These are phyloP conservation scores for Lepidium africanum DNA, from an alignment of 345 rosid genomes.

Conservation along the genomic window DNA sequence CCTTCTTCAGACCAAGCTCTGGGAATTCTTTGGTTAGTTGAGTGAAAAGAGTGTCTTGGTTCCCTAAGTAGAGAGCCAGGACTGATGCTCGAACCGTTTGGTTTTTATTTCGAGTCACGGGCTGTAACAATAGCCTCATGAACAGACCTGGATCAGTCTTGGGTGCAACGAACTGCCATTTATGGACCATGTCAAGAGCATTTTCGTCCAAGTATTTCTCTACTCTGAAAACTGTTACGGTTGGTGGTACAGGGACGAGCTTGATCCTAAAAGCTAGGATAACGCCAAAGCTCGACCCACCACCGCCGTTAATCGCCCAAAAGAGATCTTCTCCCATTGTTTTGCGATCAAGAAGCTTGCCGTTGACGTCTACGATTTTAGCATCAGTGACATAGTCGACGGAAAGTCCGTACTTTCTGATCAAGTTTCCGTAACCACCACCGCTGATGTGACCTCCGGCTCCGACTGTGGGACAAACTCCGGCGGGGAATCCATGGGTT, in stretches of 20 bases:
- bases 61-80: conserved; percentile 35
- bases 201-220: conserved; percentile 31
- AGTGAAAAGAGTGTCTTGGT: conserved; percentile 21
- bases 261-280: conserved; percentile 38
- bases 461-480: conserved; percentile 55
- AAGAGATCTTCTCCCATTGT: conserved; percentile 59
- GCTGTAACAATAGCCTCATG: conserved; percentile 65
- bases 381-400: conserved; percentile 50
- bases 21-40: conserved; percentile 40
- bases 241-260: conserved; percentile 43
- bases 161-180: conserved; percentile 59
- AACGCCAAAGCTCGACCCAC: conserved; percentile 55
- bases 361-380: conserved; percentile 44
- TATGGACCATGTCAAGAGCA: conserved; percentile 30
- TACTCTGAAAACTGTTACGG: conserved; percentile 42
- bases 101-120: conserved; percentile 25
- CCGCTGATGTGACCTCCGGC: conserved; percentile 64
- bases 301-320: conserved; percentile 58
- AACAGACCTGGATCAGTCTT: conserved; percentile 41
- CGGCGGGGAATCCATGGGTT: conserved; percentile 49
- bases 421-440: conserved; percentile 52
- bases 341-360: conserved; percentile 35
- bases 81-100: conserved; percentile 35
- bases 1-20: conserved; percentile 36
- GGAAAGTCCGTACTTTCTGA: conserved; percentile 48